phyloP scores from a whole-genome alignment of 305 asterid genomes.

The Caryopteris hybrid region DNA sequence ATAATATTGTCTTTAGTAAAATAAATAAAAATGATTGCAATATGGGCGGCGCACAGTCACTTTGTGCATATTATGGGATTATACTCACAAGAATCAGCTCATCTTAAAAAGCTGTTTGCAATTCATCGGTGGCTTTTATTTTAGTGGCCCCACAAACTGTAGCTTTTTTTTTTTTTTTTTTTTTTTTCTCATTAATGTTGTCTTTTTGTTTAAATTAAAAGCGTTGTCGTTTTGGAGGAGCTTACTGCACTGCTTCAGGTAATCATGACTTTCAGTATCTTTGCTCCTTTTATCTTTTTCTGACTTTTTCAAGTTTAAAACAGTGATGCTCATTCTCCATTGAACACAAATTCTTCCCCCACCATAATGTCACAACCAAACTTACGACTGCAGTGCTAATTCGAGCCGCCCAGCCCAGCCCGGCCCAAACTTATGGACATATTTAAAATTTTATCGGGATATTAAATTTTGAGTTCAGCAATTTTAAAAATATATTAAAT shows the following conservation, averaged over 20 bases:
- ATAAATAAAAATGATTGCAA: not conserved
- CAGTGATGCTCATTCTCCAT: conserved; percentile 24
- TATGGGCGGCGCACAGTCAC: conserved; percentile 14
- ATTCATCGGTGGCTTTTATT: not conserved
- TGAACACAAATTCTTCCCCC: conserved; percentile 25
- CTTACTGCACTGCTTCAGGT: not conserved
- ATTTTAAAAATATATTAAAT: too few relatives aligned
- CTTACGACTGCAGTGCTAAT: too few relatives aligned
- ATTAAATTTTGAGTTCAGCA: too few relatives aligned
- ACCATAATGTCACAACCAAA: conserved; percentile 13
- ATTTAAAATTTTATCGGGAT: too few relatives aligned
- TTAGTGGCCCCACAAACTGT: conserved; percentile 14
- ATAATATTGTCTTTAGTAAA: too few relatives aligned
- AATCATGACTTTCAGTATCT: conserved; percentile 35
- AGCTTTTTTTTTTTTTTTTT: not conserved
- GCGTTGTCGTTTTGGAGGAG: conserved; percentile 26
- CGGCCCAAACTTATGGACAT: too few relatives aligned
- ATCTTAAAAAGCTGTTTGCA: not conserved
- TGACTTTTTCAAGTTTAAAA: conserved; percentile 20
- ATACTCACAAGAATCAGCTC: conserved; percentile 1
- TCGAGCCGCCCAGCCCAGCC: too few relatives aligned
- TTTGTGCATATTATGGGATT: not conserved
- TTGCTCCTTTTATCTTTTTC: conserved; percentile 13
- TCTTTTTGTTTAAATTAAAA: not conserved
- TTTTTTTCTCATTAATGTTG: not conserved